Evolutionary conservation across 2,329 filamentous ascomycete species (phyloP).

Genomic region (Colletotrichum navitas): DNA sequence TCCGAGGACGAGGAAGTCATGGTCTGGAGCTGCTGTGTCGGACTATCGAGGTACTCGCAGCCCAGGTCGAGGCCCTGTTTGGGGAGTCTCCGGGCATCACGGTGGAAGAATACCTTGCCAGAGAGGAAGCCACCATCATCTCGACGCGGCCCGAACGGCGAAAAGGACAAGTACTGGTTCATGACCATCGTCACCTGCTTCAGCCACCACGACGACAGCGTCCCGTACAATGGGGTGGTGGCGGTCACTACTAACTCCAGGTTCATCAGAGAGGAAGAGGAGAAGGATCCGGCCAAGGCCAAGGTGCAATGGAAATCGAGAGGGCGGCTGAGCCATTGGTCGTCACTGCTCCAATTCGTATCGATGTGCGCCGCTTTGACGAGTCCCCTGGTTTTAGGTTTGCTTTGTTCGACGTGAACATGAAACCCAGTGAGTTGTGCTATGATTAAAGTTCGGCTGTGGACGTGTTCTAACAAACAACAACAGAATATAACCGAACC

Average conservation of each 20-base stretch:
- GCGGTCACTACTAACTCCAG: slow-evolving; percentile 62
- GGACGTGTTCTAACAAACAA: not conserved
- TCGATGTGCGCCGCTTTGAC: slow-evolving; percentile 58
- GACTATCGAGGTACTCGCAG: slow-evolving; percentile 46
- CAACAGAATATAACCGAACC: slow-evolving; percentile 50
- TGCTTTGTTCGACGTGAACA: slow-evolving; percentile 64
- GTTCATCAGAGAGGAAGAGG: slow-evolving; percentile 51
- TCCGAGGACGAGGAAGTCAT: slow-evolving; percentile 62
- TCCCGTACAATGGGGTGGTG: slow-evolving; percentile 62
- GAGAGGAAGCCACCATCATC: slow-evolving; percentile 64
- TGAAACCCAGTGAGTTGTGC: slow-evolving; percentile 60
- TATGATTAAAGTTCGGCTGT: no score
- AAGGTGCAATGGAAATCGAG: slow-evolving; percentile 55
- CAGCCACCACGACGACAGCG: slow-evolving; percentile 61
- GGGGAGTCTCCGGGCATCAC: slow-evolving; percentile 55
- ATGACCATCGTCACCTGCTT: slow-evolving; percentile 60
- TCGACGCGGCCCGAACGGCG: slow-evolving; percentile 61
- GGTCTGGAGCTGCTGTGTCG: slow-evolving; percentile 63
- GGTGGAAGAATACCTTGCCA: slow-evolving; percentile 61
- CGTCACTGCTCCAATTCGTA: slow-evolving; percentile 58
- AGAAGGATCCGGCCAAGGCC: slow-evolving; percentile 49
- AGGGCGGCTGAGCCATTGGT: slow-evolving; percentile 54
- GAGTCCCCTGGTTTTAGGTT: slow-evolving; percentile 50
- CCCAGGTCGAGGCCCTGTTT: slow-evolving; percentile 53
- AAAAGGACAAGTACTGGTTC: slow-evolving; percentile 47